Conservation (phyloP, 2,329 filamentous ascomycete species). For the Neofusicoccum umdonicola region DNA sequence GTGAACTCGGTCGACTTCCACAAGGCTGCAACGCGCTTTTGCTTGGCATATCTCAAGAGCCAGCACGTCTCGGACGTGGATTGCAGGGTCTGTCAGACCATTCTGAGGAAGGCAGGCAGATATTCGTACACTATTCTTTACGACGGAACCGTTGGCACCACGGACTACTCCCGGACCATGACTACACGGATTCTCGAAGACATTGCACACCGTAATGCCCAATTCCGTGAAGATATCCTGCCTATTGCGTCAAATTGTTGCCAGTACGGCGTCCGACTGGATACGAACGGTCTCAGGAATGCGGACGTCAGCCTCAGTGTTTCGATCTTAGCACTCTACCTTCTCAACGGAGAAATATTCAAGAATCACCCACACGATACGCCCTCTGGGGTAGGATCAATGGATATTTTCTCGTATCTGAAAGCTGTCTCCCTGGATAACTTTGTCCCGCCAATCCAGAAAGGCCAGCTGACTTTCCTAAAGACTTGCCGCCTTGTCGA, state of each 20-base stretch:
- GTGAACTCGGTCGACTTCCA: slow-evolving; percentile 12
- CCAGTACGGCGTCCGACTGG: slow-evolving; percentile 16
- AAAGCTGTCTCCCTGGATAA: slow-evolving; percentile 7
- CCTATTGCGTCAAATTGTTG: slow-evolving; percentile 21
- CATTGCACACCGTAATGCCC: slow-evolving; percentile 15
- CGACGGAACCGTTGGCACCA: not conserved
- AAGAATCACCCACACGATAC: not conserved
- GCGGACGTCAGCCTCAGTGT: slow-evolving; percentile 10
- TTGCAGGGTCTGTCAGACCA: not conserved
- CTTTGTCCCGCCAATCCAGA: slow-evolving; percentile 5
- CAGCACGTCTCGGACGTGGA: not conserved
- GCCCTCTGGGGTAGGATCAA: not conserved
- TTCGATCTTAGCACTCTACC: slow-evolving; percentile 18
- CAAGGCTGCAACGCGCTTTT: slow-evolving; percentile 17
- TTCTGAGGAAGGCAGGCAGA: not conserved
- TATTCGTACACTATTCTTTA: slow-evolving; percentile 15
- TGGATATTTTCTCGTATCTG: slow-evolving; percentile 18
- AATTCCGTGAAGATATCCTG: slow-evolving; percentile 11
- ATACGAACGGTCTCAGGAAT: not conserved
- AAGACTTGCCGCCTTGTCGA: slow-evolving; percentile 20
- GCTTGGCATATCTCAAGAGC: slow-evolving; percentile 5
- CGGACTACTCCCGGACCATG: slow-evolving; percentile 11
- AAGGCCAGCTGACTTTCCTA: slow-evolving; percentile 17
- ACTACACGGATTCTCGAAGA: slow-evolving; percentile 17
- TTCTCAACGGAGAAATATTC: slow-evolving; percentile 20